These are phyloP conservation scores for Phytophthora sojae DNA, from an alignment of 352 stramenopile species.

Conservation along the genomic window DNA sequence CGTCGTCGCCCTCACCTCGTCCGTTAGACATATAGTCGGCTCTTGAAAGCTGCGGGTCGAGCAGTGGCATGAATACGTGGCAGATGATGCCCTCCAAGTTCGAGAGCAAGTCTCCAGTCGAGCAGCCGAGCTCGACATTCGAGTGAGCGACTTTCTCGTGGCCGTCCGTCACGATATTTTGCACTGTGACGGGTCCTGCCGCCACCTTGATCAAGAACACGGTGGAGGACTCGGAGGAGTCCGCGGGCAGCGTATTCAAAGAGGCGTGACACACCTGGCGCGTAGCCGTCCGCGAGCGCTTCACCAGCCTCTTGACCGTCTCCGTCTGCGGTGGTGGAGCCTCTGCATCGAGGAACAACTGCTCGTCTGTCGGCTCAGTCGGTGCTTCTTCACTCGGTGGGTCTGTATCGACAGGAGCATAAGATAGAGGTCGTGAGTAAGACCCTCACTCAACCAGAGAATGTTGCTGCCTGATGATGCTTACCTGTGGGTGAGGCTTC, in stretches of 20 bases:
- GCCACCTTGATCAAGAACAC: conserved; percentile 87
- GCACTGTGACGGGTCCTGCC: conserved; percentile 53
- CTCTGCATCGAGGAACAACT: conserved; percentile 72
- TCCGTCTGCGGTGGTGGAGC: conserved; percentile 33
- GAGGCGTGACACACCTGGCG: conserved; percentile 68
- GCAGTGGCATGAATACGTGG: conserved; percentile 90
- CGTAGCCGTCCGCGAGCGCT: conserved; percentile 57
- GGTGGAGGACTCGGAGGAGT: conserved; percentile 66
- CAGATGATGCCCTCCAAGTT: conserved; percentile 90
- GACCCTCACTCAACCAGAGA: neutral
- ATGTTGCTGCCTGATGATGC: neutral
- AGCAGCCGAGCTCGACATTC: conserved; percentile 90
- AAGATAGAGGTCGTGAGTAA: neutral
- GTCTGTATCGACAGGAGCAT: conserved; percentile 6
- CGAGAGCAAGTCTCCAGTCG: conserved; percentile 83
- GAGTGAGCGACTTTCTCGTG: conserved; percentile 61
- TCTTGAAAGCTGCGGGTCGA: conserved; percentile 75
- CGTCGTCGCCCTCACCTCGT: conserved; percentile 19
- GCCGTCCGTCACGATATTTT: conserved; percentile 35
- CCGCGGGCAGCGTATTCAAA: conserved; percentile 71
- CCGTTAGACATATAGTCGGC: conserved; percentile 18
- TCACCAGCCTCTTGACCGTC: conserved; percentile 57
- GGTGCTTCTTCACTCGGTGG: conserved; percentile 18
- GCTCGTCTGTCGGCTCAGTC: conserved; percentile 66
- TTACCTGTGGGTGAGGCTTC: conserved; percentile 40